Conservation (phyloP, 148 eudicot genomes). For the Bassia scoparia region DNA sequence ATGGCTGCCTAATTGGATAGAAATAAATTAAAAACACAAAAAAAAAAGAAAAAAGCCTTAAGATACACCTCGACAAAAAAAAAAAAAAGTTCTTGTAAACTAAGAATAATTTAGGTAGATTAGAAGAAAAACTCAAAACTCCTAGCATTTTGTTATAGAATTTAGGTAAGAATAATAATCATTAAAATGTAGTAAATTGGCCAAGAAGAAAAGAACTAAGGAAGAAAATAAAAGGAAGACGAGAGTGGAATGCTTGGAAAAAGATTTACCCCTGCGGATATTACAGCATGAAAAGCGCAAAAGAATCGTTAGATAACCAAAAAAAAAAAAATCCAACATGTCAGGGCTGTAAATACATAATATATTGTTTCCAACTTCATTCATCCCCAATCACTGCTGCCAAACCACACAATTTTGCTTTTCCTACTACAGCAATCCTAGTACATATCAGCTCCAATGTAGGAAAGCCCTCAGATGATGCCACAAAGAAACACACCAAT, state of each 20-base stretch:
- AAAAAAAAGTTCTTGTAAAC: too few relatives aligned
- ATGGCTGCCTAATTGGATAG: constrained; percentile 58
- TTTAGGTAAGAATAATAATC: too few relatives aligned
- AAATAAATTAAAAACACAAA: not conserved
- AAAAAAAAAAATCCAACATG: not conserved
- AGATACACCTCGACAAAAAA: too few relatives aligned
- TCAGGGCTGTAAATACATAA: too few relatives aligned
- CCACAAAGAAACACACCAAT: not conserved
- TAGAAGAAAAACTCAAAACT: not conserved
- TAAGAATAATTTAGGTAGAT: too few relatives aligned
- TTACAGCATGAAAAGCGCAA: not conserved
- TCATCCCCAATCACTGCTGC: not conserved
- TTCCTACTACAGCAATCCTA: not conserved
- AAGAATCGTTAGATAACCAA: too few relatives aligned
- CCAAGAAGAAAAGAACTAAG: not conserved
- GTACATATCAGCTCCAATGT: not conserved
- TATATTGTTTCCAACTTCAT: not conserved
- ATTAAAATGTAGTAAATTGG: not conserved
- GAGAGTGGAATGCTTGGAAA: not conserved
- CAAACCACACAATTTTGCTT: not conserved
- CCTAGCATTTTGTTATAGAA: not conserved
- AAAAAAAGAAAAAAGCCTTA: not conserved
- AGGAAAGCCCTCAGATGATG: not conserved
- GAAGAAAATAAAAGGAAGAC: not conserved
- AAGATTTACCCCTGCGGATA: not conserved